Evolutionary conservation across 1,284 basidiomycete genomes (phyloP).

Genomic region (Moesziomyces globuligerus): DNA sequence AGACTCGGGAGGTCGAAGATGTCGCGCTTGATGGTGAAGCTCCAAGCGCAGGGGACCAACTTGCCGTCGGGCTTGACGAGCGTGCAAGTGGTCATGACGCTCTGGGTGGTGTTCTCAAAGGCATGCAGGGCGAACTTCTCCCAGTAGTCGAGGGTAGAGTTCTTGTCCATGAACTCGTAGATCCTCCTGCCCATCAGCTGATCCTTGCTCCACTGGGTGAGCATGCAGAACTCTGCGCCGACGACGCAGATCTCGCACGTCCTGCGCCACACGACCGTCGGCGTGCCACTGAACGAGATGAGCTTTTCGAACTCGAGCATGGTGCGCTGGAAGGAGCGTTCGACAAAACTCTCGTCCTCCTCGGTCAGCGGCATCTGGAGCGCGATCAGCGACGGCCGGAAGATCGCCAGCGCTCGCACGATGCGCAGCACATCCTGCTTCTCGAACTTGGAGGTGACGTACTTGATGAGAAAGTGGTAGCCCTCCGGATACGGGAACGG

Average conservation of each 20-base stretch:
- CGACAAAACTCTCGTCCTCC: conserved; percentile 76
- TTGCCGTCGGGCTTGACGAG: conserved; percentile 59
- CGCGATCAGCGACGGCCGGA: conserved; percentile 92
- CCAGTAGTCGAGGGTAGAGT: conserved; percentile 64
- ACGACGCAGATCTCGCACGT: conserved; percentile 98
- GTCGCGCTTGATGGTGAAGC: conserved; percentile 66
- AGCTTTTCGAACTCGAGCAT: conserved; percentile 94
- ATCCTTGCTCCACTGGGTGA: conserved; percentile 72
- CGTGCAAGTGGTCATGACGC: conserved; percentile 62
- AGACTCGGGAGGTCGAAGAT: conserved; percentile 64
- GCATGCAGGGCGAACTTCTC: conserved; percentile 66
- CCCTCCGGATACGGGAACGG: conserved; percentile 66
- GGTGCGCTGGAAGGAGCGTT: conserved; percentile 92
- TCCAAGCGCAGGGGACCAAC: conserved; percentile 62
- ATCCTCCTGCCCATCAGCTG: conserved; percentile 63
- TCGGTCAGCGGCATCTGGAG: conserved; percentile 73
- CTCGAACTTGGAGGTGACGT: conserved; percentile 78
- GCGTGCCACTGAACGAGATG: conserved; percentile 97
- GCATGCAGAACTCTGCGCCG: conserved; percentile 92
- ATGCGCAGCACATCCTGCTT: conserved; percentile 94
- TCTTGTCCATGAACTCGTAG: conserved; percentile 66
- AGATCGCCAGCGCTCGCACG: conserved; percentile 91
- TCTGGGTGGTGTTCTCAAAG: conserved; percentile 65
- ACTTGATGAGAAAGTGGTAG: conserved; percentile 66
- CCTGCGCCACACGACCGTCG: conserved; percentile 97